Evolutionary conservation across 2,329 filamentous ascomycete species (phyloP).

Genomic region (Alternaria ethzedia): DNA sequence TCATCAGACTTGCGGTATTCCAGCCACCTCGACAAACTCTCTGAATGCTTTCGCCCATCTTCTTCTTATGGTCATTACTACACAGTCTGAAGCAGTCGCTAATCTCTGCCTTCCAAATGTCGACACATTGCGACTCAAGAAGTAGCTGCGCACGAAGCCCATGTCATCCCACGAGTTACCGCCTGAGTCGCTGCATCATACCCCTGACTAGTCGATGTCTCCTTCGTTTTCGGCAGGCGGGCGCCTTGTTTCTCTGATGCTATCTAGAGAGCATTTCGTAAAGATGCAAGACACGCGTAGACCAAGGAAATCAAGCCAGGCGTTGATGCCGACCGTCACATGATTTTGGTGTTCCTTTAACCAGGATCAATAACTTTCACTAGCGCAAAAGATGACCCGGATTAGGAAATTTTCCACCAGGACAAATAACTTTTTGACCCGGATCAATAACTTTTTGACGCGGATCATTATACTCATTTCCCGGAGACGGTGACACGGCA

Average conservation of each 20-base stretch:
- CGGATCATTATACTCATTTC: neutral
- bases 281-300: neutral
- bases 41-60: neutral
- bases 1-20: neutral
- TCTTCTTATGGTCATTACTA: neutral
- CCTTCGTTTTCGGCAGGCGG: neutral
- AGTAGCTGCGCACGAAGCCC: neutral
- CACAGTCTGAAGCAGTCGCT: neutral
- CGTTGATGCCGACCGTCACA: neutral
- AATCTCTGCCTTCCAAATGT: neutral
- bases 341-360: neutral
- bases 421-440: too few species aligned
- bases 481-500: neutral
- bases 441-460: neutral
- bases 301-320: neutral
- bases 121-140: fast-evolving
- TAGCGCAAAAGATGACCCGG: neutral
- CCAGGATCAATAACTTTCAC: neutral
- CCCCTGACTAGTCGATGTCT: neutral
- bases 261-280: neutral
- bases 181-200: neutral
- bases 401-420: too few species aligned
- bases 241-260: neutral
- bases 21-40: neutral
- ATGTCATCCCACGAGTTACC: neutral